Conservation (phyloP, 352 stramenopile species). For the Saprolegnia parasitica region DNA sequence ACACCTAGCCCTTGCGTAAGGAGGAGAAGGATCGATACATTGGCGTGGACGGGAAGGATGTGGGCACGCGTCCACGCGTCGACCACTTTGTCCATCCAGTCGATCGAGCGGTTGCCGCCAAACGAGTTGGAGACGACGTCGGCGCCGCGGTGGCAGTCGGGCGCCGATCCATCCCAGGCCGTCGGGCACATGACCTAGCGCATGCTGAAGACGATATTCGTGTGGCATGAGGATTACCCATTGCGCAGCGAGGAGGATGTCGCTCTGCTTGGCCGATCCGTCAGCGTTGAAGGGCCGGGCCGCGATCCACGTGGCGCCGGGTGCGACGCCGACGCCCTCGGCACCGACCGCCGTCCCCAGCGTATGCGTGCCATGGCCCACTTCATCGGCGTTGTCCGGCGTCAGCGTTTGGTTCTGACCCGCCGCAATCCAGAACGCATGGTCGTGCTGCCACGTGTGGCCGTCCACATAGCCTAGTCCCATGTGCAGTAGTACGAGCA, state of each 20-base stretch:
- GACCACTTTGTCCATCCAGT: constrained; percentile 27
- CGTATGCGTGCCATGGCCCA: constrained; percentile 67
- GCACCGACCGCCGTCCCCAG: constrained; percentile 53
- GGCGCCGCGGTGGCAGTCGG: constrained; percentile 52
- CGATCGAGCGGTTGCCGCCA: constrained; percentile 38
- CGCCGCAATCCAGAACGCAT: constrained; percentile 63
- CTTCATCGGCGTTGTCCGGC: constrained; percentile 55
- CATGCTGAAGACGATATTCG: background rate
- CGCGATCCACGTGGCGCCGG: constrained; percentile 60
- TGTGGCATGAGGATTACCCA: constrained; percentile 39
- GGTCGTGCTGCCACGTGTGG: constrained; percentile 44
- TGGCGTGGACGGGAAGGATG: constrained; percentile 19
- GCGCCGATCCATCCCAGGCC: constrained; percentile 39
- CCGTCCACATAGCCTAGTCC: constrained; percentile 24
- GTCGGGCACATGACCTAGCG: constrained; percentile 43
- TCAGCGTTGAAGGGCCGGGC: constrained; percentile 57
- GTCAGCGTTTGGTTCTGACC: constrained; percentile 50
- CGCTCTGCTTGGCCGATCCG: constrained; percentile 56
- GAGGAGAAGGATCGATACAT: background rate
- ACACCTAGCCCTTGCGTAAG: constrained; percentile 33
- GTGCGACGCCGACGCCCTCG: constrained; percentile 54
- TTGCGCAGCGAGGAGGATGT: constrained; percentile 59
- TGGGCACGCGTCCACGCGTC: background rate
- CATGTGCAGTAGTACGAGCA: constrained; percentile 7
- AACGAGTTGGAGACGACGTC: constrained; percentile 68